phyloP scores from a whole-genome alignment of 495 filamentous ascomycete species.

The Opeltia flavorubescens region DNA sequence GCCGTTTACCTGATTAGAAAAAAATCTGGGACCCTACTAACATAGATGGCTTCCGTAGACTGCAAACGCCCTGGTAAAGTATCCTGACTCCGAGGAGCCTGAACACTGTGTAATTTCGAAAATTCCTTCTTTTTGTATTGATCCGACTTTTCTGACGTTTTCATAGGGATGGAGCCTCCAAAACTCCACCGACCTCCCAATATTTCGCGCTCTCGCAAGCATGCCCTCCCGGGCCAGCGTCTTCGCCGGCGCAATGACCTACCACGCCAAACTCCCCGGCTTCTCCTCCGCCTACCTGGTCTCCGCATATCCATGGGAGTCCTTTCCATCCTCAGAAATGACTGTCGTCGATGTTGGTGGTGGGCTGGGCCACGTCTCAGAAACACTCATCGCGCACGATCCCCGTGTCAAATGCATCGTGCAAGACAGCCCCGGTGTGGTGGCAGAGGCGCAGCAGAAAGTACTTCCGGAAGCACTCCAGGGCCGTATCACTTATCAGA shows the following conservation, averaged over 20 bases:
- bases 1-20: background rate
- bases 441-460: conserved; percentile 28
- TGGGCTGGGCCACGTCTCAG: conserved; percentile 36
- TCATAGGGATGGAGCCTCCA: conserved; percentile 12
- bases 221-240: conserved; percentile 8
- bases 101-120: conserved; percentile 23
- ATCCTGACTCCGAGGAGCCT: conserved; percentile 13
- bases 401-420: conserved; percentile 30
- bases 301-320: conserved; percentile 29
- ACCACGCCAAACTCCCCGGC: conserved; percentile 33
- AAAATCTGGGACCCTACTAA: background rate
- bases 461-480: conserved; percentile 25
- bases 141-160: background rate
- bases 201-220: conserved; percentile 10
- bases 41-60: background rate
- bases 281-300: conserved; percentile 33
- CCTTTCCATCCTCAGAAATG: conserved; percentile 21
- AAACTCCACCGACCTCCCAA: conserved; percentile 6
- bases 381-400: conserved; percentile 19
- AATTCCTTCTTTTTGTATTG: background rate
- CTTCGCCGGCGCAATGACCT: conserved; percentile 26
- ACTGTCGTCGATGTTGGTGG: conserved; percentile 44
- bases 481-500: conserved; percentile 27
- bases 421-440: conserved; percentile 36
- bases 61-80: conserved; percentile 11